A percentile compares a stretch with the other conserved stretches of the same genome.
Conservation (phyloP, 139 green algal genomes). For the Chlamydomonas incerta region DNA sequence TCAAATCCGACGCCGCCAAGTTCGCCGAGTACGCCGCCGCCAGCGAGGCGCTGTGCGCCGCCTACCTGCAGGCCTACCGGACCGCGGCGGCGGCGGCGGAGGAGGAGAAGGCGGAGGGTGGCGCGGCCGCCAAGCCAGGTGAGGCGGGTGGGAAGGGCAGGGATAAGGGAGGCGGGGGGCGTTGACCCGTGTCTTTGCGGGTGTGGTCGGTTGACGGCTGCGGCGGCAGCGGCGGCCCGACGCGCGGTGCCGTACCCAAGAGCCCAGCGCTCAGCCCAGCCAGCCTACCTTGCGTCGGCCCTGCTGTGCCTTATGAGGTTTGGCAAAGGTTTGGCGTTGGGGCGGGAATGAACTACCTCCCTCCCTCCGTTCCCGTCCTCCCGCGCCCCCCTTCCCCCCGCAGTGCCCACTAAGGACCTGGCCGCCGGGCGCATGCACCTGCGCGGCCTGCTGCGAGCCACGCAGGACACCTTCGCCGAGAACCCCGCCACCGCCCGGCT, state of each 20-base stretch:
- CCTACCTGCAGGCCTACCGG: constrained; percentile 48
- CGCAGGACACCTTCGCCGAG: constrained; percentile 62
- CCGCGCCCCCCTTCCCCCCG: no score
- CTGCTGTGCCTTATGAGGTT: no score
- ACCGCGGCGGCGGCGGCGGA: background rate
- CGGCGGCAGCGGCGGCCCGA: no score
- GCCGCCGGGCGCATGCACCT: constrained; percentile 81
- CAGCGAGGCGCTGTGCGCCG: constrained; percentile 49
- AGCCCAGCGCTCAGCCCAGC: no score
- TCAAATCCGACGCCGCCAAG: constrained; percentile 52
- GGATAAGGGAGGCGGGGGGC: background rate
- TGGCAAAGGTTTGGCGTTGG: no score
- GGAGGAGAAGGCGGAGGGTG: background rate
- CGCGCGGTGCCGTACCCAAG: no score
- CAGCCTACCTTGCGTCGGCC: no score
- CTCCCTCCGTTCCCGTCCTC: no score
- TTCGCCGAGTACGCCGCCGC: constrained; percentile 73
- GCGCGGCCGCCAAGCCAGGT: background rate
- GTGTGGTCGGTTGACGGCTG: no score
- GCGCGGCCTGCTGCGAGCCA: constrained; percentile 73
- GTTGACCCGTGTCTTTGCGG: no score
- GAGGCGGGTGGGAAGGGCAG: background rate
- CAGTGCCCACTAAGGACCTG: constrained; percentile 61
- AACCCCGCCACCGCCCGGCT: background rate
- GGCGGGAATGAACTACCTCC: no score